Conservation (phyloP, 768 basidiomycete species). For the Leccinum variicolor region DNA sequence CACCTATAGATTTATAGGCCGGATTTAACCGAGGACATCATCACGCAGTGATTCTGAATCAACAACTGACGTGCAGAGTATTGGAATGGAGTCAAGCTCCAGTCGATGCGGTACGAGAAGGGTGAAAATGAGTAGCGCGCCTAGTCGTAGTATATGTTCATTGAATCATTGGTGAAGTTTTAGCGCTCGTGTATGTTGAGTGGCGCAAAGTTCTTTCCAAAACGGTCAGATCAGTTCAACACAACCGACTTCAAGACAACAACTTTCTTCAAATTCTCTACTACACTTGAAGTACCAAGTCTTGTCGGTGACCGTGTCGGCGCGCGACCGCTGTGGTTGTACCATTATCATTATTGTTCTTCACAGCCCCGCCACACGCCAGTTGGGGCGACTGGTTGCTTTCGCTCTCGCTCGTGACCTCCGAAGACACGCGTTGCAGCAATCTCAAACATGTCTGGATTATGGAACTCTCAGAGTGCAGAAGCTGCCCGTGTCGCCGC, state of each 20-base stretch:
- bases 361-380: not conserved
- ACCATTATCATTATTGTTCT: not conserved
- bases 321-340: slow-evolving; percentile 1
- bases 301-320: not conserved
- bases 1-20: too few species aligned
- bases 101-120: too few species aligned
- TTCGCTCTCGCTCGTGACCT: not conserved
- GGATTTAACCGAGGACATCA: too few species aligned
- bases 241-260: not conserved
- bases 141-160: too few species aligned
- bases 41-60: too few species aligned
- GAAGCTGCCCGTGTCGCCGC: slow-evolving; percentile 85
- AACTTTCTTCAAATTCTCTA: not conserved
- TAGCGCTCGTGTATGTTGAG: not conserved
- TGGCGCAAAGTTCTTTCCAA: slow-evolving; percentile 7
- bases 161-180: too few species aligned
- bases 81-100: too few species aligned
- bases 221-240: slow-evolving; percentile 1
- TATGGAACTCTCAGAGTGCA: slow-evolving; percentile 47
- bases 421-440: not conserved
- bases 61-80: too few species aligned
- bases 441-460: slow-evolving; percentile 42
- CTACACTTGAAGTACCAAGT: not conserved
- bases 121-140: too few species aligned
- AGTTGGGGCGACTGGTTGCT: not conserved